Evolutionary conservation across 371 early-diverging fungal genomes (phyloP), one percentile per base, ranked within the genome.

Genomic region (Mucor circinelloides): DNA sequence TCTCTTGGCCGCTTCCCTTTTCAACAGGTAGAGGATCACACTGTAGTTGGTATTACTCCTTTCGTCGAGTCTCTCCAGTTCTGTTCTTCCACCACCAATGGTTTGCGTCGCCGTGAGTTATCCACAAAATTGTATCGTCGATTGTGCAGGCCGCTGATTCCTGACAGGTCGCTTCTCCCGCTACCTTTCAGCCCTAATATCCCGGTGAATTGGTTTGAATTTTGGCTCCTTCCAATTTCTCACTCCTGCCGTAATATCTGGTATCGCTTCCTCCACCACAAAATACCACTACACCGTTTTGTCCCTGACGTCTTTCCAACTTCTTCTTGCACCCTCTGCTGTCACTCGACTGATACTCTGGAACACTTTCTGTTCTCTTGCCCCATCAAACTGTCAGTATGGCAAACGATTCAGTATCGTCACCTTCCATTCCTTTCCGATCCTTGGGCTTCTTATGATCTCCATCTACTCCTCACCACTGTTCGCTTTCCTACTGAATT

Each of bases 331-430:
- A 3, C 31, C 25, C 23, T 64, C n/a, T 64, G 64, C 31, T 7
- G 17, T 1, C 15, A 32, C 17, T 15, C 12, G 10, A 27, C 23
- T n/a, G 50, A 27, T 15, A 36, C 36, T 36, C 36, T 36, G 36
- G 36, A 36, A 7, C 62, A 61, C 30, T 61, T 61, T 13, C 15
- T 61, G 25, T 61, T 48, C 46, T 23, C 46, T 5, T 61, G 62
- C 27, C 62, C 62, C 5, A 7, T 28, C 30, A 61, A 61, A 46
- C 62, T 50, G 12, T 4, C 27, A 17, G 30, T 48, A 25, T 61
- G 62, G 62, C 31, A 48, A 7, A 3, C 12, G n/a, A 21, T 61
- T 28, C 46, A 27, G 4, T 13, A 48, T 9, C 25, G 4, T 5
- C 34, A 61, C n/a, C 36, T 36, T 10, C 36, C 36, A 36, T 36